These are phyloP conservation scores for Capsella bursapastoris DNA, from an alignment of 345 rosid genomes.

Conservation along the genomic window DNA sequence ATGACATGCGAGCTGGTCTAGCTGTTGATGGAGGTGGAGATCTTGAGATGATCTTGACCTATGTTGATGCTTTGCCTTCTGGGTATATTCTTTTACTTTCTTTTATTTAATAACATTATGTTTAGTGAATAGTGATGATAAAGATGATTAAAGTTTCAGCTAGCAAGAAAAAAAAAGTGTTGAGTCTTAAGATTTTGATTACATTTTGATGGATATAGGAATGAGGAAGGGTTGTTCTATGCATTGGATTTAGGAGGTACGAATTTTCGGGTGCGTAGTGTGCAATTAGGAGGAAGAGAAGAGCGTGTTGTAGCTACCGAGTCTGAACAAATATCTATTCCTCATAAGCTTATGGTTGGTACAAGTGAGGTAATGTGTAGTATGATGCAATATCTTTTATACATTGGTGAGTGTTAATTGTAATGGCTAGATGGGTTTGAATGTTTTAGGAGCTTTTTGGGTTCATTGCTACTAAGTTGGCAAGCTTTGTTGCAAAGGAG, in stretches of 20 bases:
- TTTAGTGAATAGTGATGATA: background rate
- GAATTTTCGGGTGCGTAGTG: conserved; percentile 75
- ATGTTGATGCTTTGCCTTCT: conserved; percentile 73
- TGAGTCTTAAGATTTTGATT: background rate
- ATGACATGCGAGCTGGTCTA: conserved; percentile 76
- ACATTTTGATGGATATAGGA: conserved; percentile 46
- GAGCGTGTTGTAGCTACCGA: conserved; percentile 65
- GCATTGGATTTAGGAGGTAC: conserved; percentile 96
- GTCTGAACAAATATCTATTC: conserved; percentile 73
- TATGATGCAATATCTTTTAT: background rate
- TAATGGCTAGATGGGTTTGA: background rate
- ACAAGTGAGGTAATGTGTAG: conserved; percentile 64
- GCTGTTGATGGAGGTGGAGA: conserved; percentile 73
- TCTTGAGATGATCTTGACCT: conserved; percentile 82
- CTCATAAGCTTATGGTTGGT: conserved; percentile 72
- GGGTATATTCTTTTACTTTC: conserved; percentile 51
- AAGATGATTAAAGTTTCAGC: background rate
- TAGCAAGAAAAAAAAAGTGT: background rate
- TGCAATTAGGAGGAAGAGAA: conserved; percentile 73
- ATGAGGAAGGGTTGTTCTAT: conserved; percentile 83
- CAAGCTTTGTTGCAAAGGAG: conserved; percentile 58
- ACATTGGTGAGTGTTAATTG: background rate
- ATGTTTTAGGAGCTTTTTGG: conserved; percentile 68
- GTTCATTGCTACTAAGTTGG: conserved; percentile 73
- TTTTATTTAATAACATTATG: background rate